These are phyloP conservation scores for Scedosporium minutisporum DNA, from an alignment of 2,329 filamentous ascomycete genomes.

Conservation along the genomic window DNA sequence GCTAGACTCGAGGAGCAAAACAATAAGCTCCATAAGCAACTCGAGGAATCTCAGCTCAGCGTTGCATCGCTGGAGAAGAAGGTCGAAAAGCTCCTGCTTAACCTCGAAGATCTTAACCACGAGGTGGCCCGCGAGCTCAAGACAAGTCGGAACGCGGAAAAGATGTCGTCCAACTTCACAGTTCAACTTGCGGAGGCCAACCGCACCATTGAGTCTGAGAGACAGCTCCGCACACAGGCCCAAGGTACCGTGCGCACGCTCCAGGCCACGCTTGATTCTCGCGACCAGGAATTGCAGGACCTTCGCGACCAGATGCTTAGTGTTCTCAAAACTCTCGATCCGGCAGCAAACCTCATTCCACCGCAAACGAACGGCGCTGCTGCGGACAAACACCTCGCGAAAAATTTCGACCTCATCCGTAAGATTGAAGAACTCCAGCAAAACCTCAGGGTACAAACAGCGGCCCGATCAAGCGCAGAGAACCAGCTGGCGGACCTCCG, in stretches of 20 bases:
- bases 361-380: conserved; percentile 41
- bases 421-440: conserved; percentile 85
- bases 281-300: conserved; percentile 72
- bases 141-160: conserved; percentile 80
- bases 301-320: conserved; percentile 70
- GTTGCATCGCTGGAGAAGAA: conserved; percentile 85
- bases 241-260: conserved; percentile 77
- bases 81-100: conserved; percentile 82
- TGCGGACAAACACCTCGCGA: conserved; percentile 58
- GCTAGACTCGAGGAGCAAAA: conserved; percentile 73
- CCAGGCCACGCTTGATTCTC: conserved; percentile 67
- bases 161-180: conserved; percentile 68
- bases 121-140: conserved; percentile 87
- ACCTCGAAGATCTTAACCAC: conserved; percentile 83
- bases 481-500: conserved; percentile 71
- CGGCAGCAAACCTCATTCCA: conserved; percentile 51
- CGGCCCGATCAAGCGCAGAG: conserved; percentile 74
- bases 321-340: conserved; percentile 80
- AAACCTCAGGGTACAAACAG: conserved; percentile 72
- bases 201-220: conserved; percentile 80
- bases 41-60: conserved; percentile 75
- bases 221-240: conserved; percentile 74
- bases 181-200: conserved; percentile 84
- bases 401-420: conserved; percentile 73
- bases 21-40: conserved; percentile 68